Conservation (phyloP, 116 monocot species). For the Phalaenopsis hybrid region DNA sequence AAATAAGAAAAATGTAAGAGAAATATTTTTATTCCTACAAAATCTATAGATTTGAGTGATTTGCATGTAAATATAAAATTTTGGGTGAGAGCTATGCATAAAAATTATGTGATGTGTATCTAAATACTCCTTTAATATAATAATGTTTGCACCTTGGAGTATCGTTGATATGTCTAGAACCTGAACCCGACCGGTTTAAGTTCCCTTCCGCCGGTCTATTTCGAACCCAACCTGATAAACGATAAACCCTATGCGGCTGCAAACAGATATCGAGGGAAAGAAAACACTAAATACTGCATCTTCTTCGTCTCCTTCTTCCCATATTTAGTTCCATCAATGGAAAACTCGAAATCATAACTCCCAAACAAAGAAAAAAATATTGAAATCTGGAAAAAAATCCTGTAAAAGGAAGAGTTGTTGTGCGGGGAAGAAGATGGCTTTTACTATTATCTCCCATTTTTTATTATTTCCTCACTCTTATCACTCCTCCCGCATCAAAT, state of each 20-base stretch:
- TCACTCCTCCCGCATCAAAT: neutral
- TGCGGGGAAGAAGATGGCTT: slow-evolving; percentile 2
- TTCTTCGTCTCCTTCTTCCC: neutral
- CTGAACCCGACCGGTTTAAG: neutral
- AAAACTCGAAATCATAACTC: neutral
- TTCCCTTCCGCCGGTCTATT: neutral
- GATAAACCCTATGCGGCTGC: neutral
- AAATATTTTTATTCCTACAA: too few relatives aligned
- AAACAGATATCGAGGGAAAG: neutral
- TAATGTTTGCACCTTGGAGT: too few relatives aligned
- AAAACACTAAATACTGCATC: neutral
- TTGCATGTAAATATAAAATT: too few relatives aligned
- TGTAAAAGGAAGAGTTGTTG: neutral
- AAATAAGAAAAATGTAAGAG: too few relatives aligned
- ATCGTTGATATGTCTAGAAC: too few relatives aligned
- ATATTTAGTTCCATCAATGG: neutral
- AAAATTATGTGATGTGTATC: too few relatives aligned
- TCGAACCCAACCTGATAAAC: neutral
- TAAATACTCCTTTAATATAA: too few relatives aligned
- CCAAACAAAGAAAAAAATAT: too few relatives aligned
- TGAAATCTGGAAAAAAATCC: neutral
- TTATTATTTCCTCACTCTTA: neutral
- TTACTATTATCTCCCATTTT: neutral
- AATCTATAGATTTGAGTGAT: too few relatives aligned
- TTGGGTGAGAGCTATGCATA: too few relatives aligned